These are phyloP conservation scores for Roridomyces roridus DNA, from an alignment of 768 basidiomycete genomes.

Conservation along the genomic window DNA sequence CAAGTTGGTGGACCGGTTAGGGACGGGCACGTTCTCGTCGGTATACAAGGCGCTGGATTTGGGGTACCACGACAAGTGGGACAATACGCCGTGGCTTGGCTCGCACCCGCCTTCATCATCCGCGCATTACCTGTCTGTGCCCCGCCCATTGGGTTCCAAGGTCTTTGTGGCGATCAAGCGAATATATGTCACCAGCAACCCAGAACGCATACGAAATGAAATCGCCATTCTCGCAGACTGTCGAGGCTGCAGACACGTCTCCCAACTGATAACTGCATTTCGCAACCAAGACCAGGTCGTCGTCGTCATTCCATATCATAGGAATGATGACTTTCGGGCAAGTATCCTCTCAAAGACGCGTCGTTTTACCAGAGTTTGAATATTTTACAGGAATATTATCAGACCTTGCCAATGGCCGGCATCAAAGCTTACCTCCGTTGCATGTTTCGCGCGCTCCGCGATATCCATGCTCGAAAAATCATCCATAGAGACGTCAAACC, in stretches of 20 bases:
- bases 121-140: conserved; percentile 65
- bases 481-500: conserved; percentile 99
- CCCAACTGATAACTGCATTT: conserved; percentile 95
- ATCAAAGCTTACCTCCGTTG: conserved; percentile 90
- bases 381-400: conserved; percentile 73
- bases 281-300: conserved; percentile 91
- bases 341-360: conserved; percentile 34
- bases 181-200: conserved; percentile 96
- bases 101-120: conserved; percentile 66
- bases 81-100: conserved; percentile 78
- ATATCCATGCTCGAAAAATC: conserved; percentile 85
- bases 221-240: conserved; percentile 87
- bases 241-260: conserved; percentile 85
- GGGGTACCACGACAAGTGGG: conserved; percentile 74
- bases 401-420: conserved; percentile 70
- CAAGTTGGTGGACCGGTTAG: conserved; percentile 85
- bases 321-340: conserved; percentile 93
- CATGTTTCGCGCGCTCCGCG: conserved; percentile 88
- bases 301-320: conserved; percentile 91
- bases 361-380: not conserved
- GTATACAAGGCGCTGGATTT: conserved; percentile 98
- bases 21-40: conserved; percentile 97
- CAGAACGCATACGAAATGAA: conserved; percentile 92
- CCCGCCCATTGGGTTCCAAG: conserved; percentile 48
- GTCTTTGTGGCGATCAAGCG: conserved; percentile 94